A percentile compares a stretch with the other conserved stretches of the same genome.
phyloP scores from a whole-genome alignment of 176 grass and related monocot species.

The Musa acuminata region DNA sequence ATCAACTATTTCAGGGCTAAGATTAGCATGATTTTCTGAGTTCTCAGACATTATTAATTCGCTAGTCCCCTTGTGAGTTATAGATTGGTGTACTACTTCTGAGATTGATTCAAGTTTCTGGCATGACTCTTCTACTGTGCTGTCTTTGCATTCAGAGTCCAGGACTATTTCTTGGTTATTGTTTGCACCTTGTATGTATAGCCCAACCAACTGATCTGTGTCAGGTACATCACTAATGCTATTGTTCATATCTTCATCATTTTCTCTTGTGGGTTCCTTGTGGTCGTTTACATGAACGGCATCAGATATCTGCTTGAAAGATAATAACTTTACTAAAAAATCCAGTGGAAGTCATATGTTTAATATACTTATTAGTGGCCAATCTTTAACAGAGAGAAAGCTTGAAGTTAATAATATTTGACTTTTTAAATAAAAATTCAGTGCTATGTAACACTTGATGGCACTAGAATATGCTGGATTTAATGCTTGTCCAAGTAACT shows the following conservation, averaged over 20 bases:
- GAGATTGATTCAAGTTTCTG: background rate
- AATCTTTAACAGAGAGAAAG: background rate
- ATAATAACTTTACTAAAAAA: too few relatives aligned
- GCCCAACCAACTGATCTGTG: background rate
- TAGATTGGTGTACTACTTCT: background rate
- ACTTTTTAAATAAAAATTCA: background rate
- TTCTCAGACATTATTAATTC: background rate
- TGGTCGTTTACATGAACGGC: background rate
- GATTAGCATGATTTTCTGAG: background rate
- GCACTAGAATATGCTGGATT: background rate
- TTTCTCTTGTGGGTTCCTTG: background rate
- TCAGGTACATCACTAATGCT: background rate
- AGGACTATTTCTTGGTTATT: background rate
- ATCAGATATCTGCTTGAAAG: background rate
- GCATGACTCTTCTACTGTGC: background rate
- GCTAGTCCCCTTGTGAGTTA: background rate
- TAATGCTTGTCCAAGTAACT: background rate
- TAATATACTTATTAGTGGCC: background rate
- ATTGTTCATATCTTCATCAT: background rate
- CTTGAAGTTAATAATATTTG: background rate
- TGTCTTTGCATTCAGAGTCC: background rate
- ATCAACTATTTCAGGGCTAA: background rate
- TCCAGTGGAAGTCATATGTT: background rate
- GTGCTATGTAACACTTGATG: background rate
- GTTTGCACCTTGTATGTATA: background rate